Base-by-base conservation (phyloP, 2,329 filamentous ascomycete species). In the Fusarium heterosporum region DNA sequence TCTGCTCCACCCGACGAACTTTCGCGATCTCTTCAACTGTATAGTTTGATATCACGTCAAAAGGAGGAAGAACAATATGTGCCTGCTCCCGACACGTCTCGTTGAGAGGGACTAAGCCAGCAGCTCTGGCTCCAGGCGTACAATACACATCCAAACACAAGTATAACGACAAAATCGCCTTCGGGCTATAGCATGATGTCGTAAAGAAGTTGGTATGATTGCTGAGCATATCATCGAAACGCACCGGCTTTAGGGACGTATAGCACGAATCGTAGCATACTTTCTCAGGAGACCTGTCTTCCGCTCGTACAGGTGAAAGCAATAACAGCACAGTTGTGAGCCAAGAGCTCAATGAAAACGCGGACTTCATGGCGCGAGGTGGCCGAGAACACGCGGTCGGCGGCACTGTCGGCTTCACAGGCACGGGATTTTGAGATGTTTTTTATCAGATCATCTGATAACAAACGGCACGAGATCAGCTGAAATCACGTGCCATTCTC, bases 91-190 rank as follows among this genome's bases (percentile, higher is more conserved):
- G 50, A 61, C 81, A 83, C 7, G 77, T 81, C 22, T 72, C 55
- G 54, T 81, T 80, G 47, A 80, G 61, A 10, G 56, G 56, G 3
- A 22, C 42, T 13, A 80, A 45, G 0, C 74, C 76, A 0, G 38
- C 64, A 2, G 61, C 59, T 10, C 71, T 61, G 4, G 74, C 72
- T 1, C 63, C 70, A 4, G 61, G 59, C 29, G 65, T 64, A 61
- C 81, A 82, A 67, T 79, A 77, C 4, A 75, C 64, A 6, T 72
- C 63, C 12, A 78, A 42, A 36, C 81, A 83, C 0, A 82, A 57
- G 16, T 78, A 81, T 10, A 80, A 63, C 4, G 79, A 81, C 2
- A 66, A 9, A 4, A 75, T 61, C 3, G 68, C 63, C 28, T 74
- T 63, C 1, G 55, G 64, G 30, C 77, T 80, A 29, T 72, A 61